A percentile compares a stretch with the other conserved stretches of the same genome.
phyloP scores from a whole-genome alignment of 2,329 filamentous ascomycete genomes.

The Fusarium sp. region DNA sequence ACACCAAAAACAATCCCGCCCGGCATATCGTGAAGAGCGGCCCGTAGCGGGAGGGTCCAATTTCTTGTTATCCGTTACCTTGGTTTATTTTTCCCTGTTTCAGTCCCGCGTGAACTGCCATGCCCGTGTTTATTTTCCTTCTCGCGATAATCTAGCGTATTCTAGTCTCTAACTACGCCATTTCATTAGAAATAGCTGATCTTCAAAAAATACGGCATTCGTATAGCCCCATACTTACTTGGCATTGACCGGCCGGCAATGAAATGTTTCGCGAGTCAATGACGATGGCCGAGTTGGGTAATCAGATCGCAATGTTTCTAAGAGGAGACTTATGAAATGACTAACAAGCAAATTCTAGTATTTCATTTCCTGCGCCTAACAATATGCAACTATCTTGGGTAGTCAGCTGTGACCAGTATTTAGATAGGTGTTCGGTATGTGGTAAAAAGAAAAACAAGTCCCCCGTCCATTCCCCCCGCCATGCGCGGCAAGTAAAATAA shows the following conservation, averaged over 20 bases:
- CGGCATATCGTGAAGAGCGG: neutral
- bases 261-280: neutral
- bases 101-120: conserved; percentile 4
- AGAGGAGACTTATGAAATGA: neutral
- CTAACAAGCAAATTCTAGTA: conserved; percentile 22
- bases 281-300: neutral
- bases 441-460: neutral
- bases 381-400: conserved; percentile 36
- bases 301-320: neutral
- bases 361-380: conserved; percentile 41
- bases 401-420: conserved; percentile 25
- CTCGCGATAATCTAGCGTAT: neutral
- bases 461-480: conserved; percentile 4
- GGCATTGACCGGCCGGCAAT: neutral
- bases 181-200: neutral
- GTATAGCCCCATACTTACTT: neutral
- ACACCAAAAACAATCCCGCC: neutral
- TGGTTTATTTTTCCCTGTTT: neutral
- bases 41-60: conserved; percentile 11
- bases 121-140: neutral
- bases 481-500: conserved; percentile 7
- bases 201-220: neutral
- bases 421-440: conserved; percentile 2
- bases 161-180: neutral
- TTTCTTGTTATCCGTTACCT: neutral